A percentile compares a stretch with the other conserved stretches of the same genome.
These are phyloP conservation scores for Epipyxis sp. DNA, from an alignment of 108 stramenopile species.

Conservation along the genomic window DNA sequence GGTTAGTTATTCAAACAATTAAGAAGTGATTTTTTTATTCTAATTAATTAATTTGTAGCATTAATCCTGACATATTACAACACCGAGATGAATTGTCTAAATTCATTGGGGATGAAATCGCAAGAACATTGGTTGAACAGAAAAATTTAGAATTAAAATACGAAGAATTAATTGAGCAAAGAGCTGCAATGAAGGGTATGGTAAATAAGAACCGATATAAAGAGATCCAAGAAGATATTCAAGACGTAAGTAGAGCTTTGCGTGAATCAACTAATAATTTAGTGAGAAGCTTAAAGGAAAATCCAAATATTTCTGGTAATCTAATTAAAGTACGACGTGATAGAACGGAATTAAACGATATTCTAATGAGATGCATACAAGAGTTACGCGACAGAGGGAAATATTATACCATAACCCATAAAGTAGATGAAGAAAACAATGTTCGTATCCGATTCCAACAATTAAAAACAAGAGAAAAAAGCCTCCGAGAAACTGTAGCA, in stretches of 20 bases:
- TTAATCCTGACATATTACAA: slow-evolving; percentile 62
- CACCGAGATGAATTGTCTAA: slow-evolving; percentile 64
- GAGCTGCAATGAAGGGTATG: slow-evolving; percentile 57
- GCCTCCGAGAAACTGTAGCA: slow-evolving; percentile 46
- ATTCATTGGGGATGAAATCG: slow-evolving; percentile 64
- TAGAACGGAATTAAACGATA: slow-evolving; percentile 56
- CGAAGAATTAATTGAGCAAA: slow-evolving; percentile 57
- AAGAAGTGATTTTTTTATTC: too few species aligned
- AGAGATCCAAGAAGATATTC: slow-evolving; percentile 58
- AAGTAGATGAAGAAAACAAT: slow-evolving; percentile 52
- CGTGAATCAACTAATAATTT: slow-evolving; percentile 60
- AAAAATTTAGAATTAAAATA: slow-evolving; percentile 50
- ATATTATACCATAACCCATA: slow-evolving; percentile 41
- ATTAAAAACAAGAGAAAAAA: slow-evolving; percentile 46
- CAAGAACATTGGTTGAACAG: slow-evolving; percentile 55
- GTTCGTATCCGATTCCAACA: slow-evolving; percentile 45
- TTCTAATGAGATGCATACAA: slow-evolving; percentile 40
- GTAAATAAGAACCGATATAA: slow-evolving; percentile 62
- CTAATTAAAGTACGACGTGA: slow-evolving; percentile 62
- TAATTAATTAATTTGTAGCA: slow-evolving; percentile 31
- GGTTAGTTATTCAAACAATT: too few species aligned
- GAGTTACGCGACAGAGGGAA: slow-evolving; percentile 51
- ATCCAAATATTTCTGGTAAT: slow-evolving; percentile 63
- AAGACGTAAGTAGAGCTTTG: slow-evolving; percentile 60
- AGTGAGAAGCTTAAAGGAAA: slow-evolving; percentile 61